A percentile compares a stretch with the other conserved stretches of the same genome.
phyloP scores from a whole-genome alignment of 139 green algal species.

The Deuterostichococcus epilithicus region DNA sequence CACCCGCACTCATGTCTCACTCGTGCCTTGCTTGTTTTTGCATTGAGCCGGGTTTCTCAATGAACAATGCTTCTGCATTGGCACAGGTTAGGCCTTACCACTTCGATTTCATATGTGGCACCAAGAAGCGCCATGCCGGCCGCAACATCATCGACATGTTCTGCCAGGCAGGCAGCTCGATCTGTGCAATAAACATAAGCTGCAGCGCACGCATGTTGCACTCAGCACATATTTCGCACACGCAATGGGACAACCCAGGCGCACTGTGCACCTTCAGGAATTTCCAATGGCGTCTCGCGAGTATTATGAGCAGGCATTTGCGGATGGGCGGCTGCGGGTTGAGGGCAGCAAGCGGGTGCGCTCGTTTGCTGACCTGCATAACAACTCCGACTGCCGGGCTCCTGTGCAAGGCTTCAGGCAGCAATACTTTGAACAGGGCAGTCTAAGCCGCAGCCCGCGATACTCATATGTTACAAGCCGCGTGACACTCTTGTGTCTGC shows the following conservation, averaged over 20 bases:
- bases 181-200: no score
- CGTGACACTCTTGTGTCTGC: no score
- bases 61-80: no score
- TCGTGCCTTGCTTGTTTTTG: no score
- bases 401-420: no score
- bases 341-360: slow-evolving; percentile 35
- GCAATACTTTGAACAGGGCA: no score
- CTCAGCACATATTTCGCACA: no score
- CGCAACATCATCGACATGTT: slow-evolving; percentile 71
- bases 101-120: slow-evolving; percentile 79
- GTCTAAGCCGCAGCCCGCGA: no score
- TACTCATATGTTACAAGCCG: slow-evolving; percentile 1
- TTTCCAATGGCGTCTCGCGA: slow-evolving; percentile 50
- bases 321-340: slow-evolving; percentile 54
- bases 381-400: neutral
- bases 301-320: slow-evolving; percentile 67
- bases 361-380: neutral
- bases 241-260: no score
- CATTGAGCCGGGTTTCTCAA: no score
- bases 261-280: slow-evolving; percentile 49
- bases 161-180: slow-evolving; percentile 19
- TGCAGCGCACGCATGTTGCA: no score
- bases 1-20: no score
- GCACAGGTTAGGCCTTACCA: slow-evolving; percentile 75
- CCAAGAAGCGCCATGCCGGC: slow-evolving; percentile 67